Base-by-base conservation (phyloP, 2,329 filamentous ascomycete genomes). In the Pseudomassariella vexata region DNA sequence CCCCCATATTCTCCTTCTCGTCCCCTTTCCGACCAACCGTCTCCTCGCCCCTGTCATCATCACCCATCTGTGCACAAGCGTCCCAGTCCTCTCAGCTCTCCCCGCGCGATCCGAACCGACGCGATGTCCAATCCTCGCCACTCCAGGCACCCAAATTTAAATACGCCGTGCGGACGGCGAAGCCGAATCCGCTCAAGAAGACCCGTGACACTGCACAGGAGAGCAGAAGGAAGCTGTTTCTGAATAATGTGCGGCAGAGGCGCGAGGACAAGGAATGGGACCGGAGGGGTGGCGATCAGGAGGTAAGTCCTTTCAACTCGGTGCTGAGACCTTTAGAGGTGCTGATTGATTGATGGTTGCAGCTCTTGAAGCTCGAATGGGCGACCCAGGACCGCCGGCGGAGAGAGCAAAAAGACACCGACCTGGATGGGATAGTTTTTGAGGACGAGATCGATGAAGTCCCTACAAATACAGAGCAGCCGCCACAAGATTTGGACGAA, bases 161-260 rank as follows among this genome's bases (percentile, higher is more conserved):
- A 36, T 80, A 66, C 44, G 65, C 73, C 18, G 60, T 71, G 38
- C 68, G 76, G 11, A 62, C 65, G 10, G 59, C 68, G 33, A 81
- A 81, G 38, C 66, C 70, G 21, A 85, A 82, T 39, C 82, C 80
- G 0, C 47, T 82, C 6, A 58, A 79, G 12, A 70, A 73, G 42
- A 71, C 61, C 38, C 68, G 75, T 30, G 74, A 87, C 50, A 75
- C 74, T 12, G 65, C 67, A 1, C 74, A 78, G 34, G 79, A 85
- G 50, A 65, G 71, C 33, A 64, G 85, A 36, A 66, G 84, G 28
- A 72, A 73, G 19, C 62, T 82, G 35, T 90, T 90, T 46, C 60
- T 90, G 37, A 75, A 78, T 49, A 82, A 70, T 31, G 77, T 83
- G 12, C 66, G 75, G 37, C 70, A 76, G 46, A 68, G 73, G 24